Conservation (phyloP, 2,329 filamentous ascomycete species). For the Thelonectria discophora region DNA sequence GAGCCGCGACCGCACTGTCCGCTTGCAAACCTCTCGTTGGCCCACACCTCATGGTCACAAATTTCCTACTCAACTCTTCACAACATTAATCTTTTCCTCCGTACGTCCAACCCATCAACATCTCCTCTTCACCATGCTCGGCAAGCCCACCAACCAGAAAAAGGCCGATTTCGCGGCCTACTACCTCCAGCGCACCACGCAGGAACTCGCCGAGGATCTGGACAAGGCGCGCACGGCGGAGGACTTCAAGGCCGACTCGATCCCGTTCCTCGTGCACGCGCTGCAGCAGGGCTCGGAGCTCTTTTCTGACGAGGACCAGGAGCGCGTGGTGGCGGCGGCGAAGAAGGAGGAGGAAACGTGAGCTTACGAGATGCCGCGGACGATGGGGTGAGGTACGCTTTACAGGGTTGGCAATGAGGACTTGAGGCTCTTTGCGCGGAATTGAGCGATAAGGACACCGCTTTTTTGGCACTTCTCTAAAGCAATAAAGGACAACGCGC, state of each 20-base stretch:
- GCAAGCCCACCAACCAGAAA: conserved; percentile 26
- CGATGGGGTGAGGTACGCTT: neutral
- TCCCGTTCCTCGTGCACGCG: conserved; percentile 72
- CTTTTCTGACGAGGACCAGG: conserved; percentile 59
- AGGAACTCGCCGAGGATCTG: conserved; percentile 78
- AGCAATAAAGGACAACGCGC: neutral
- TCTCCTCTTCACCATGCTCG: conserved; percentile 27
- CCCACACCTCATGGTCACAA: neutral
- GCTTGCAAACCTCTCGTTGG: conserved; percentile 4
- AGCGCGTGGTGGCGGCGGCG: conserved; percentile 35
- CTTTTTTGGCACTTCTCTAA: neutral
- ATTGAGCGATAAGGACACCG: neutral
- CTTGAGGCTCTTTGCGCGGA: neutral
- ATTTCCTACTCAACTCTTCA: neutral
- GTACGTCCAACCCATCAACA: neutral
- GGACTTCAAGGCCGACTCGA: conserved; percentile 73
- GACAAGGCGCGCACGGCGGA: conserved; percentile 73
- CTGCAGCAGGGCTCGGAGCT: conserved; percentile 72
- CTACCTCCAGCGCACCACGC: conserved; percentile 74
- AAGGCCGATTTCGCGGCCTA: conserved; percentile 65
- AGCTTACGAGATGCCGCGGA: neutral
- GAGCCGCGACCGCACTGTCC: neutral
- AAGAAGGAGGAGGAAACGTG: conserved; percentile 28
- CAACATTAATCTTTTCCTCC: neutral
- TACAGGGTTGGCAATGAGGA: neutral